A percentile compares a stretch with the other conserved stretches of the same genome.
Conservation (phyloP, 78 protist genomes). For the Salpingoeca rosetta region DNA sequence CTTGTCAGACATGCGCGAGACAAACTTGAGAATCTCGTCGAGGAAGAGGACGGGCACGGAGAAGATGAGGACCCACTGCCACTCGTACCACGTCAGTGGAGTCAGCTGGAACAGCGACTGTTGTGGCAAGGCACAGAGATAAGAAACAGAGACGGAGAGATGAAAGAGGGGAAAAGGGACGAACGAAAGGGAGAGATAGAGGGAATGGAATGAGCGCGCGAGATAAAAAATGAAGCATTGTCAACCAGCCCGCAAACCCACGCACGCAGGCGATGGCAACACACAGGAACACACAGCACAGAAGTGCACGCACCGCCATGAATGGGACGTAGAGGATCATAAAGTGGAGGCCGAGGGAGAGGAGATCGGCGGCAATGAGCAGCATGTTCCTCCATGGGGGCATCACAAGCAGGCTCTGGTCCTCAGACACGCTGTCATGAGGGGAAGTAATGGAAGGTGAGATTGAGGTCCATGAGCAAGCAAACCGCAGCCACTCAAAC, state of each 20-base stretch:
- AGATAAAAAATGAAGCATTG: no score
- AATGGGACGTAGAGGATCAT: constrained; percentile 47
- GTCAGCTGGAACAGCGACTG: constrained; percentile 18
- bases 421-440: constrained; percentile 45
- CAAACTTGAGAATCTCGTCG: constrained; percentile 59
- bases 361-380: constrained; percentile 36
- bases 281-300: not conserved
- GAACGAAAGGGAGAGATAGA: not conserved
- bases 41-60: constrained; percentile 53
- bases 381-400: constrained; percentile 33
- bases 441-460: no score
- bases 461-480: no score
- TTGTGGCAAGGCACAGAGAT: no score
- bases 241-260: no score
- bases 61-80: constrained; percentile 35
- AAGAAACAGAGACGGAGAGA: no score
- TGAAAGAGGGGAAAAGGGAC: not conserved
- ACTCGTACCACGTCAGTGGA: constrained; percentile 27
- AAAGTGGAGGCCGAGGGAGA: constrained; percentile 36
- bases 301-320: constrained; percentile 4
- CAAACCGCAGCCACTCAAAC: no score
- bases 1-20: constrained; percentile 4
- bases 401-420: constrained; percentile 19
- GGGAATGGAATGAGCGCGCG: no score
- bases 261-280: not conserved